Evolutionary conservation across 2,329 filamentous ascomycete species (phyloP).

Genomic region (Zasmidium cellare): DNA sequence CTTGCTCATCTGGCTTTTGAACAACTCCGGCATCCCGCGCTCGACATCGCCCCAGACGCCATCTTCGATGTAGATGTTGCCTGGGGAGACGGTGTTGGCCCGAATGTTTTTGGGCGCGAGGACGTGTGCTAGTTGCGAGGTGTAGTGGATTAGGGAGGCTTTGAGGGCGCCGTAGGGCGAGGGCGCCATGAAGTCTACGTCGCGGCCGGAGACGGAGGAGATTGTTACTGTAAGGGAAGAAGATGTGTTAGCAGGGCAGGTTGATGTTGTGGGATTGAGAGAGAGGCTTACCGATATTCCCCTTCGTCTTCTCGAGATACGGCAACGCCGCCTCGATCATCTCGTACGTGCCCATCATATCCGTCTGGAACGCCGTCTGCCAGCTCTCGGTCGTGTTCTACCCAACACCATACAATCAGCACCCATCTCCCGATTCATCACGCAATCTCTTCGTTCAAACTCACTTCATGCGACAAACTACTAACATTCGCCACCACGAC

Average conservation of each 20-base stretch:
- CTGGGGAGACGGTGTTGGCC: conserved; percentile 37
- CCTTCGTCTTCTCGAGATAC: conserved; percentile 35
- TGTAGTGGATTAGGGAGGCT: conserved; percentile 35
- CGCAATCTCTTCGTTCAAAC: not conserved
- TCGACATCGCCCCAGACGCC: conserved; percentile 40
- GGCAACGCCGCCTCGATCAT: conserved; percentile 36
- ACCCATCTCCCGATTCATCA: not conserved
- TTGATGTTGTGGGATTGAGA: not conserved
- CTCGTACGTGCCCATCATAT: conserved; percentile 37
- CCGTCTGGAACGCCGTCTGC: conserved; percentile 34
- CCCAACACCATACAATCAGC: not conserved
- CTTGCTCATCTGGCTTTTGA: conserved; percentile 26
- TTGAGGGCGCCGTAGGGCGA: conserved; percentile 40
- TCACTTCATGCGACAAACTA: conserved; percentile 1
- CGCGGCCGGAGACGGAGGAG: conserved; percentile 37
- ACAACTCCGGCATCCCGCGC: conserved; percentile 32
- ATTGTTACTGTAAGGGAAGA: conserved; percentile 28
- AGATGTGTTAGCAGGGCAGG: not conserved
- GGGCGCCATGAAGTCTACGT: conserved; percentile 40
- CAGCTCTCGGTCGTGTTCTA: conserved; percentile 19
- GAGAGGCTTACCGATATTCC: conserved; percentile 27
- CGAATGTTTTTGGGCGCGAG: conserved; percentile 38
- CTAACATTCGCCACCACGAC: conserved; percentile 28
- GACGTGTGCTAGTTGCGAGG: conserved; percentile 35
- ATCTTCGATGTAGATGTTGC: conserved; percentile 39